A percentile compares a stretch with the other conserved stretches of the same genome.
Evolutionary conservation across 83 land plant species (phyloP).

Genomic region (Isoetes engelmannii): DNA sequence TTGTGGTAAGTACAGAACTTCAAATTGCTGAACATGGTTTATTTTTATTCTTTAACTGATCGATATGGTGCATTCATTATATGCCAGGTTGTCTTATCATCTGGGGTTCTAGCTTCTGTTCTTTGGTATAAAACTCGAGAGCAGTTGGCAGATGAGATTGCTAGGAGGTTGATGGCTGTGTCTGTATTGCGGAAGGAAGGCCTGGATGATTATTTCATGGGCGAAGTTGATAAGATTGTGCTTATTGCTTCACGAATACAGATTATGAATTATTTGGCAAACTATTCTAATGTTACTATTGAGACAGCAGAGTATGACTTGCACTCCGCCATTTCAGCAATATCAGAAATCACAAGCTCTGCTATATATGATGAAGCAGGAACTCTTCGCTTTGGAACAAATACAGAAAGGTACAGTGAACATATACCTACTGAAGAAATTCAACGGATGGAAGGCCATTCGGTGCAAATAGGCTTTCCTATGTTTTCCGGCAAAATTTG

Average conservation of each 20-base stretch:
- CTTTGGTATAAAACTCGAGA: conserved; percentile 33
- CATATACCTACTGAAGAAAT: conserved; percentile 1
- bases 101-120: conserved; percentile 27
- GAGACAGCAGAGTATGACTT: conserved; percentile 22
- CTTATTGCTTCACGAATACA: conserved; percentile 29
- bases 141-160: conserved; percentile 36
- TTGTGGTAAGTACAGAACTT: conserved; percentile 20
- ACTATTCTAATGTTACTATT: conserved; percentile 4
- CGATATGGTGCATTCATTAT: background rate
- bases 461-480: conserved; percentile 21
- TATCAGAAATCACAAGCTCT: conserved; percentile 26
- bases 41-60: background rate
- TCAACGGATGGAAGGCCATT: conserved; percentile 2
- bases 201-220: conserved; percentile 28
- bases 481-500: conserved; percentile 10
- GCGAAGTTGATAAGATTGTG: conserved; percentile 29
- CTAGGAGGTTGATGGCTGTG: conserved; percentile 26
- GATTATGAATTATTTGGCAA: conserved; percentile 23
- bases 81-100: conserved; percentile 28
- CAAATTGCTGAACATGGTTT: background rate
- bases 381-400: conserved; percentile 10
- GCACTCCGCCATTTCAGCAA: conserved; percentile 25
- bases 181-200: conserved; percentile 29
- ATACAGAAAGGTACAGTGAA: background rate
- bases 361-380: conserved; percentile 28